Conservation (phyloP, 345 rosid genomes). For the Laguncularia racemosa region DNA sequence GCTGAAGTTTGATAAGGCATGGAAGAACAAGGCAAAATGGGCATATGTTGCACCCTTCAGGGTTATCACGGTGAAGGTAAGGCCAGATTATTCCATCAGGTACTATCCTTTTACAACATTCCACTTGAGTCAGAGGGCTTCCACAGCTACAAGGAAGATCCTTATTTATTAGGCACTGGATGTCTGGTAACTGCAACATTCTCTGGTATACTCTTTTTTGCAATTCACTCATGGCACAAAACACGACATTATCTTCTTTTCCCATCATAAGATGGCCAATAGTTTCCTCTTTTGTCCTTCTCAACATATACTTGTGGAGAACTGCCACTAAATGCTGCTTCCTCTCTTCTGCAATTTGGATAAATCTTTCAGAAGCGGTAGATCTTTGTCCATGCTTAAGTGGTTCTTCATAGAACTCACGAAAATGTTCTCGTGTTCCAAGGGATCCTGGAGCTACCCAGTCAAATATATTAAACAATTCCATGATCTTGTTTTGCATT, state of each 20-base stretch:
- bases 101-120: conserved; percentile 84
- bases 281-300: conserved; percentile 95
- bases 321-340: conserved; percentile 65
- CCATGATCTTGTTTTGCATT: conserved; percentile 93
- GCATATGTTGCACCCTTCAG: conserved; percentile 93
- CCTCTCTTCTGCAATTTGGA: conserved; percentile 67
- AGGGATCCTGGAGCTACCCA: conserved; percentile 87
- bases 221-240: conserved; percentile 88
- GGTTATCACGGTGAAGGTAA: conserved; percentile 72
- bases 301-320: conserved; percentile 71
- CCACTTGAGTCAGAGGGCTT: conserved; percentile 81
- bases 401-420: conserved; percentile 82
- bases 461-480: conserved; percentile 78
- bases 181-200: conserved; percentile 76
- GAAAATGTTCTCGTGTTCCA: conserved; percentile 86
- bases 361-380: conserved; percentile 71
- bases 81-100: conserved; percentile 90
- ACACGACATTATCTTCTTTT: conserved; percentile 93
- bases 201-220: conserved; percentile 75
- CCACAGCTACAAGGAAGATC: conserved; percentile 83
- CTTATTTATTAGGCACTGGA: conserved; percentile 87
- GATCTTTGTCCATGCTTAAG: conserved; percentile 87
- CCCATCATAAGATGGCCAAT: conserved; percentile 98
- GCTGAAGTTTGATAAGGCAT: conserved; percentile 81
- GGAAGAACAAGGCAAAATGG: conserved; percentile 96